These are phyloP conservation scores for Aspergillus ochraceoroseus DNA, from an alignment of 2,329 filamentous ascomycete genomes.

Conservation along the genomic window DNA sequence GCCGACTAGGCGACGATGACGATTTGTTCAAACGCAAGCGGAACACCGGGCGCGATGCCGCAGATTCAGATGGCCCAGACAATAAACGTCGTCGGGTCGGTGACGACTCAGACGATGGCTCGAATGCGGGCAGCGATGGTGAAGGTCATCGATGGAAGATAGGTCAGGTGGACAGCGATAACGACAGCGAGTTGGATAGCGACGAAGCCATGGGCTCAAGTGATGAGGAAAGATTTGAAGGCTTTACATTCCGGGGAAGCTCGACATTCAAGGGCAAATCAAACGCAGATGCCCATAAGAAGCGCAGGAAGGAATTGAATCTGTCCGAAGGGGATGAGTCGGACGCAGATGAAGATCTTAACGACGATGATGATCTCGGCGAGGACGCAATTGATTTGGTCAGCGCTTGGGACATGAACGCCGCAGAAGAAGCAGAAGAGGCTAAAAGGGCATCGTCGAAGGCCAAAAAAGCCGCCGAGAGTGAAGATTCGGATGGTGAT, in stretches of 20 bases:
- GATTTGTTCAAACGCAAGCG: conserved; percentile 44
- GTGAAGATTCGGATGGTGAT: conserved; percentile 35
- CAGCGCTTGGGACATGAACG: conserved; percentile 56
- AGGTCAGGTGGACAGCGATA: conserved; percentile 62
- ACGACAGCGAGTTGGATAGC: conserved; percentile 65
- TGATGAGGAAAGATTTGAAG: conserved; percentile 79
- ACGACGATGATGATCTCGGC: conserved; percentile 59
- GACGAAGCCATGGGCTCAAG: conserved; percentile 84
- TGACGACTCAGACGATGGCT: conserved; percentile 48
- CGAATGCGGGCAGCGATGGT: conserved; percentile 74
- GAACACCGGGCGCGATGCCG: conserved; percentile 37
- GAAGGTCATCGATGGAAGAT: conserved; percentile 82
- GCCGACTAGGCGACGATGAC: conserved; percentile 56
- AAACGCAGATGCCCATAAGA: conserved; percentile 24
- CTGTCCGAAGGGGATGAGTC: conserved; percentile 49
- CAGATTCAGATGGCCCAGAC: conserved; percentile 37
- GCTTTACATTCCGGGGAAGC: conserved; percentile 63
- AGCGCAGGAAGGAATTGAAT: conserved; percentile 41
- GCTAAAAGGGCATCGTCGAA: conserved; percentile 29
- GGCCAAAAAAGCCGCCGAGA: conserved; percentile 27
- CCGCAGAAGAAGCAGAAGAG: conserved; percentile 40
- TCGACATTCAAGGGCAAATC: conserved; percentile 41
- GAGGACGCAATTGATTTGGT: conserved; percentile 60
- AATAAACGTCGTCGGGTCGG: conserved; percentile 45
- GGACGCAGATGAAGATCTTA: conserved; percentile 38